Evolutionary conservation across 495 filamentous ascomycete species (phyloP).

Genomic region (Neurospora tetraspora): DNA sequence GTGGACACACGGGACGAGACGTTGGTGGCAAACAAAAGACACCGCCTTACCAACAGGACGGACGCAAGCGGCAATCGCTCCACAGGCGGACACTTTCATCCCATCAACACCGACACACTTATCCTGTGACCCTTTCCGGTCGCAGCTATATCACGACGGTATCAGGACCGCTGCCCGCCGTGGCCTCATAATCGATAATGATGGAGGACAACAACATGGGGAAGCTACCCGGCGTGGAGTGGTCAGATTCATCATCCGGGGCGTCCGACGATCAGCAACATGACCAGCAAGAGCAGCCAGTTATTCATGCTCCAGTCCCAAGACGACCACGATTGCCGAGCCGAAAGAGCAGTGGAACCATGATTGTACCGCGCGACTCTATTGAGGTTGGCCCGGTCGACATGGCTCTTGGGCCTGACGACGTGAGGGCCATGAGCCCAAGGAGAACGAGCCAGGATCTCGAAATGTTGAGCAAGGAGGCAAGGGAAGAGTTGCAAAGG

Average conservation of each 20-base stretch:
- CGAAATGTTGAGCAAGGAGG: slow-evolving; percentile 73
- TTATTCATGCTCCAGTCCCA: slow-evolving; percentile 34
- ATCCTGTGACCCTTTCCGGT: background rate
- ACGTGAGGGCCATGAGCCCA: slow-evolving; percentile 91
- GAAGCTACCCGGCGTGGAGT: slow-evolving; percentile 11
- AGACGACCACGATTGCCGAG: slow-evolving; percentile 43
- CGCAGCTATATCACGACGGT: background rate
- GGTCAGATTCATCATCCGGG: slow-evolving; percentile 30
- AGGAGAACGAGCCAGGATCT: slow-evolving; percentile 82
- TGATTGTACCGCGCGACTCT: slow-evolving; percentile 68
- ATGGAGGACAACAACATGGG: slow-evolving; percentile 17
- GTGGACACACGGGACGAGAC: background rate
- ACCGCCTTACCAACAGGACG: background rate
- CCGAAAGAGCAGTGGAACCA: slow-evolving; percentile 68
- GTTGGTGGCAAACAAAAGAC: background rate
- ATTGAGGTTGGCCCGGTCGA: slow-evolving; percentile 55
- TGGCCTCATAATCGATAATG: background rate
- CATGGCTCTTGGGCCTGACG: slow-evolving; percentile 62
- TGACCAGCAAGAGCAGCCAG: slow-evolving; percentile 13
- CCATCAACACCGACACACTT: background rate
- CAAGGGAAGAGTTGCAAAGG: slow-evolving; percentile 47
- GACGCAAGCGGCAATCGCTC: background rate
- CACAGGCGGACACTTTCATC: background rate
- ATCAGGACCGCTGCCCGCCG: background rate
- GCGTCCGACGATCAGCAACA: slow-evolving; percentile 23